Evolutionary conservation across 768 basidiomycete genomes (phyloP), one percentile per base, ranked within the genome.

Genomic region (Pleurotus salmoneostramineus): DNA sequence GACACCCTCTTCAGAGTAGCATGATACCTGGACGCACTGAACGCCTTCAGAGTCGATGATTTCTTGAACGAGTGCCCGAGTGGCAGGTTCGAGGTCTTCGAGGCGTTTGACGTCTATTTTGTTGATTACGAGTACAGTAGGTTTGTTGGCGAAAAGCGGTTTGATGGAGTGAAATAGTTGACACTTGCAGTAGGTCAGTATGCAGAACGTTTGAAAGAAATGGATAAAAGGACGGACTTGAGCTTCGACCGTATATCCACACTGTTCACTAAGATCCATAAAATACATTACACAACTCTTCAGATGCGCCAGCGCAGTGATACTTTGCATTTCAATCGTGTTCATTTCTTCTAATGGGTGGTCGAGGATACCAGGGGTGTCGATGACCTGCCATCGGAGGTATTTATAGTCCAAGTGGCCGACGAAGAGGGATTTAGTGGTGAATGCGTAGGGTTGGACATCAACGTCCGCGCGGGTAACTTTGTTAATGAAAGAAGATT

Each of bases 321-420:
- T 97, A 65, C 93, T 95, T 79, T 99, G 97, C 96, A 98, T 99
- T 77, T 99, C 97, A 65, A 99, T 99, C 59, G 95, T 98, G 80
- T 98, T 98, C 97, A 99, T 98, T 52, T 99, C 97, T 73, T 99
- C 96, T 34, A 98, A 80, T 2, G 96, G 95, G 71, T 98, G 97
- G 70, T 99, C 97, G 63, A 99, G 82, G 59, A 99, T 89, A 59
- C 97, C 97, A 1, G 97, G 97, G 42, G 97, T 99, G 79, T 99
- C 97, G 66, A 99, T 98, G 51, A 99, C 96, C 72, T 99, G 97
- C 97, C 97, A 99, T 60, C 97, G 87, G 65, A 99, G 82, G 77
- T 99, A 99, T 69, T 95, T 96, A 80, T 99, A 98, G 73, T 99
- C 97, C 69, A 98, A 81, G 74, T 99, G 97, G 1, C 97, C 97